phyloP scores from a whole-genome alignment of 2,329 filamentous ascomycete genomes.

The Calonectria crousiana region DNA sequence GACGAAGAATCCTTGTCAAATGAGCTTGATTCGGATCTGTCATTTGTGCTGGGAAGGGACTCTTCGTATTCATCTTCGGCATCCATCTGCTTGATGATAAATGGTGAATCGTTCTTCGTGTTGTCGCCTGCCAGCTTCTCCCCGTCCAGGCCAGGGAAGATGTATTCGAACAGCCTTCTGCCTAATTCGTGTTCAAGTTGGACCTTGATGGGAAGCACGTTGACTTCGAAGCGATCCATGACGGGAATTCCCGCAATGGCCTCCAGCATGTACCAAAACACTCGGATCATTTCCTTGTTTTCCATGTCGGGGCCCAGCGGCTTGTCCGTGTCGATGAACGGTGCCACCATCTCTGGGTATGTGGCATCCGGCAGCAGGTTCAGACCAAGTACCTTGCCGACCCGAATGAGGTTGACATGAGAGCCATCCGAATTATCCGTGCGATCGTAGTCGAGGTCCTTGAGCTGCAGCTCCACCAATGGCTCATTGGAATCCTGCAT shows the following conservation, averaged over 20 bases:
- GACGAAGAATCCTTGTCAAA: slow-evolving; percentile 60
- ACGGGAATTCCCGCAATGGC: slow-evolving; percentile 98
- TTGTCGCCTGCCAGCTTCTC: slow-evolving; percentile 58
- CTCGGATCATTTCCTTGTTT: slow-evolving; percentile 86
- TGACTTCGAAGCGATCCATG: slow-evolving; percentile 96
- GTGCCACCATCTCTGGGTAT: slow-evolving; percentile 95
- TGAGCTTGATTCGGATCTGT: slow-evolving; percentile 51
- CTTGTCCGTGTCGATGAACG: slow-evolving; percentile 80
- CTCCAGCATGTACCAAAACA: slow-evolving; percentile 99
- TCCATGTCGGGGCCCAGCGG: slow-evolving; percentile 54
- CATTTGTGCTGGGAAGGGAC: slow-evolving; percentile 53
- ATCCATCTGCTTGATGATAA: slow-evolving; percentile 60
- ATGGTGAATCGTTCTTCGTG: slow-evolving; percentile 71
- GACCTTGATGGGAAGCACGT: slow-evolving; percentile 91
- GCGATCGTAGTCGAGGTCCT: slow-evolving; percentile 91
- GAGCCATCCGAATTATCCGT: slow-evolving; percentile 98
- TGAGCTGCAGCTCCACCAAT: slow-evolving; percentile 91
- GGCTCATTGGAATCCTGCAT: slow-evolving; percentile 89
- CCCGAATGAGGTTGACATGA: slow-evolving; percentile 91
- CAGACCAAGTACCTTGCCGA: slow-evolving; percentile 87
- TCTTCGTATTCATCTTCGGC: slow-evolving; percentile 60
- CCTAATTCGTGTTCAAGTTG: slow-evolving; percentile 94
- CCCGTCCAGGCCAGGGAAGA: slow-evolving; percentile 87
- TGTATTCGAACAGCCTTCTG: slow-evolving; percentile 94
- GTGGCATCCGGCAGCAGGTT: slow-evolving; percentile 92